Conservation (phyloP, 345 rosid genomes). For the Salix koriyanagi region DNA sequence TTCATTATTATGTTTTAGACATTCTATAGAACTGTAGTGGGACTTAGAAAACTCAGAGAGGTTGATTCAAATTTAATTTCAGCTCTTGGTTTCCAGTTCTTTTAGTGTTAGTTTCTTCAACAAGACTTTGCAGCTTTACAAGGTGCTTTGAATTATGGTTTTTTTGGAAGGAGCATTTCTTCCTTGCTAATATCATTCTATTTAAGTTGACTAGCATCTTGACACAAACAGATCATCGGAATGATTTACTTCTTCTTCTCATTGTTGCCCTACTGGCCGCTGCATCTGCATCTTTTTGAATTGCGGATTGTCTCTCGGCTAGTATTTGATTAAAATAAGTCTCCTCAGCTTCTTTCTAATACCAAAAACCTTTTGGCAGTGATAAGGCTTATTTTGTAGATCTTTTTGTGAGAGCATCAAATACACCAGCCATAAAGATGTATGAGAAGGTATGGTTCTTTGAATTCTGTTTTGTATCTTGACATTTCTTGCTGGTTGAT, state of each 20-base stretch:
- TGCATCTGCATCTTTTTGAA: not conserved
- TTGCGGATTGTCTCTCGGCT: not conserved
- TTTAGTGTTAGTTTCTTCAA: not conserved
- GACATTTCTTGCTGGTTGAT: constrained; percentile 2
- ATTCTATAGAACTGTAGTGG: not conserved
- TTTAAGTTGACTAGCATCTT: not conserved
- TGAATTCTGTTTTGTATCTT: not conserved
- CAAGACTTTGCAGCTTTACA: not conserved
- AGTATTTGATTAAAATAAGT: not conserved
- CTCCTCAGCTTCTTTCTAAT: constrained; percentile 1
- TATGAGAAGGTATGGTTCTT: constrained; percentile 68
- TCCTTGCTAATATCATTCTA: not conserved
- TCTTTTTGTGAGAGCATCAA: constrained; percentile 96
- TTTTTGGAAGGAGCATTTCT: not conserved
- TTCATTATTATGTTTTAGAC: not conserved
- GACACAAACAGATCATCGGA: not conserved
- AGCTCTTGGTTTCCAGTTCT: not conserved
- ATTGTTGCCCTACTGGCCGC: not conserved
- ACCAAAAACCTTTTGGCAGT: constrained; percentile 36
- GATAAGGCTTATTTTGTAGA: constrained; percentile 93
- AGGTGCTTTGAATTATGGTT: not conserved
- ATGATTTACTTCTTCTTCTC: not conserved
- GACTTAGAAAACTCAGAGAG: not conserved
- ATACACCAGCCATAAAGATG: constrained; percentile 94
- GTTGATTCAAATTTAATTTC: not conserved